Percentiles rank a stretch among this genome's conserved stretches.
These are phyloP conservation scores for Gelatoporia subvermispora DNA, from an alignment of 768 basidiomycete genomes.

Conservation along the genomic window DNA sequence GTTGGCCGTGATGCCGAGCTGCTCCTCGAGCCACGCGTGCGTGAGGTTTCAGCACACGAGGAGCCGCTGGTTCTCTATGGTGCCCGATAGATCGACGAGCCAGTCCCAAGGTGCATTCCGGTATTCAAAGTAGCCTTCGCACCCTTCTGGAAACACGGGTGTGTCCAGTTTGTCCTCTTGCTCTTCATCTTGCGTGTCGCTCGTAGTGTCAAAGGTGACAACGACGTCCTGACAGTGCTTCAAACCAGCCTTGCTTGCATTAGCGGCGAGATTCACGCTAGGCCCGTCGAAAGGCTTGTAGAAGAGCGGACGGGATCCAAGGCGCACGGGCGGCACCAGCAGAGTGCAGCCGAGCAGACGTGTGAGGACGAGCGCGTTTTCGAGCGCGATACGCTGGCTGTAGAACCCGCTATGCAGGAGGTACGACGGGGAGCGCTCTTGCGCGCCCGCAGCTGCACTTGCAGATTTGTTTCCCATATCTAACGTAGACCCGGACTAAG, in stretches of 20 bases:
- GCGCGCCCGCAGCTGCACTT: constrained; percentile 1
- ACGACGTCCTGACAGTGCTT: constrained; percentile 44
- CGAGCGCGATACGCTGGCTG: constrained; percentile 82
- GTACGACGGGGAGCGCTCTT: constrained; percentile 61
- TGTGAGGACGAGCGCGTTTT: constrained; percentile 77
- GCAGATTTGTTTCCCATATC: too few species aligned
- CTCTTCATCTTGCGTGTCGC: too few species aligned
- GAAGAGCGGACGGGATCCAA: too few species aligned
- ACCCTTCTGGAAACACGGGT: constrained; percentile 57
- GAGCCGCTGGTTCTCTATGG: constrained; percentile 37
- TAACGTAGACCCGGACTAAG: too few species aligned
- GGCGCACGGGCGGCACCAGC: constrained; percentile 69
- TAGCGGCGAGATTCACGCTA: constrained; percentile 11
- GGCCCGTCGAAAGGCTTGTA: too few species aligned
- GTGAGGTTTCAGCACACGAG: constrained; percentile 48
- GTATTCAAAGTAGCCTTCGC: constrained; percentile 53
- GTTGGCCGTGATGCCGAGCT: constrained; percentile 30
- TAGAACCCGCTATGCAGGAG: constrained; percentile 83
- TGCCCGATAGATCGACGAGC: constrained; percentile 50
- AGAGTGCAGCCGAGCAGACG: constrained; percentile 69
- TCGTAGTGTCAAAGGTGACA: constrained; percentile 3
- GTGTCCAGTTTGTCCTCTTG: too few species aligned
- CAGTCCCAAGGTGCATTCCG: constrained; percentile 67
- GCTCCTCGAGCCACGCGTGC: constrained; percentile 39
- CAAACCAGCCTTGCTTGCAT: constrained; percentile 46